Evolutionary conservation across 2,329 filamentous ascomycete genomes (phyloP).

Genomic region (Monosporascus sp.): DNA sequence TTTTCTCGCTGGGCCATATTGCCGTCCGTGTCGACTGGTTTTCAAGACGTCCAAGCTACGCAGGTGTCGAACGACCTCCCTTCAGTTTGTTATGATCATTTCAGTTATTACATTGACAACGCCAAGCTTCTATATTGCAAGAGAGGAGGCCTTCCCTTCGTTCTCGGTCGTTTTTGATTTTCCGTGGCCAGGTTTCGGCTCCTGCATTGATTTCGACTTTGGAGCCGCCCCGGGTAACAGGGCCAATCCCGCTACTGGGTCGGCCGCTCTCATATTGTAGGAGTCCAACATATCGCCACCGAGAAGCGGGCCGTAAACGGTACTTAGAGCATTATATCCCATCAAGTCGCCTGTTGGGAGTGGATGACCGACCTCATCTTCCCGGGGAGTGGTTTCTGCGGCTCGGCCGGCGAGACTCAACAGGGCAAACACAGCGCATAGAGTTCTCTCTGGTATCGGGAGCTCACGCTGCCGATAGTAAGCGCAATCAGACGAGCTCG

Average conservation of each 20-base stretch:
- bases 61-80: constrained; percentile 58
- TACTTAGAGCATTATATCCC: constrained; percentile 58
- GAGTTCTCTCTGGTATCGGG: constrained; percentile 55
- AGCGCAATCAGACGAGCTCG: constrained; percentile 62
- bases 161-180: constrained; percentile 18
- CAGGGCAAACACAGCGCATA: constrained; percentile 63
- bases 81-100: constrained; percentile 63
- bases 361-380: constrained; percentile 46
- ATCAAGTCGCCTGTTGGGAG: constrained; percentile 55
- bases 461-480: constrained; percentile 54
- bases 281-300: constrained; percentile 51
- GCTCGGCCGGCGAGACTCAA: constrained; percentile 55
- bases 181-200: constrained; percentile 3
- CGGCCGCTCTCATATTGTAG: constrained; percentile 43
- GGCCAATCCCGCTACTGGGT: constrained; percentile 36
- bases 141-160: constrained; percentile 14
- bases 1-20: constrained; percentile 4
- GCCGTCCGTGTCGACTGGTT: constrained; percentile 8
- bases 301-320: constrained; percentile 61
- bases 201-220: constrained; percentile 36
- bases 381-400: constrained; percentile 48
- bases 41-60: constrained; percentile 37
- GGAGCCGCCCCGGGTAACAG: constrained; percentile 39
- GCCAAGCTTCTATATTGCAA: constrained; percentile 49
- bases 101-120: constrained; percentile 56